These are phyloP conservation scores for Pilobolus umbonatus DNA, from an alignment of 192 early-diverging fungal genomes.

Conservation along the genomic window DNA sequence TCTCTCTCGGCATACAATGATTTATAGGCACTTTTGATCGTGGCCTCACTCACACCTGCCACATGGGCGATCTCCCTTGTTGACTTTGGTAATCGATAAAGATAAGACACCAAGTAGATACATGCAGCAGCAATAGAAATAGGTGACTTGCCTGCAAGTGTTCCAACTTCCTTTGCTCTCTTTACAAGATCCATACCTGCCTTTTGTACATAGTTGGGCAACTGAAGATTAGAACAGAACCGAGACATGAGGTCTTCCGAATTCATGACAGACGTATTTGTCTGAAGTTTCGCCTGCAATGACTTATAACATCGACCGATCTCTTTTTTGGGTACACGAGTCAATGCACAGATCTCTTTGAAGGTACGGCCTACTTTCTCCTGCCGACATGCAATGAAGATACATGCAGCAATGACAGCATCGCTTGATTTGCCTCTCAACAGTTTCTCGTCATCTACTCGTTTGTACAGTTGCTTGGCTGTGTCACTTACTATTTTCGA, in stretches of 20 bases:
- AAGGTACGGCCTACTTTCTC: constrained; percentile 83
- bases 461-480: constrained; percentile 84
- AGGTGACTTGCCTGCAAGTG: constrained; percentile 85
- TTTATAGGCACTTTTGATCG: constrained; percentile 85
- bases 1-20: constrained; percentile 56
- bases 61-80: constrained; percentile 80
- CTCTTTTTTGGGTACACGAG: constrained; percentile 90
- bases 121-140: constrained; percentile 91
- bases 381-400: constrained; percentile 90
- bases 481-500: constrained; percentile 66
- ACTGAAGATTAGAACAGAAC: constrained; percentile 76
- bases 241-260: constrained; percentile 74
- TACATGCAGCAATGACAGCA: constrained; percentile 85
- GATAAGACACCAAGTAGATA: constrained; percentile 79
- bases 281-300: constrained; percentile 52
- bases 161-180: constrained; percentile 70
- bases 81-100: constrained; percentile 64
- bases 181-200: constrained; percentile 68
- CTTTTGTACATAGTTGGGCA: constrained; percentile 63
- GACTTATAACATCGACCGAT: constrained; percentile 83
- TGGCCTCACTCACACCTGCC: constrained; percentile 92
- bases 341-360: constrained; percentile 89
- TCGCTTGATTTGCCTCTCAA: constrained; percentile 79
- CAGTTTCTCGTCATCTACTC: constrained; percentile 78
- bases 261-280: constrained; percentile 58